A percentile compares a stretch with the other conserved stretches of the same genome.
Conservation (phyloP, 495 filamentous ascomycete genomes). For the Annulohypoxylon maeteangense region DNA sequence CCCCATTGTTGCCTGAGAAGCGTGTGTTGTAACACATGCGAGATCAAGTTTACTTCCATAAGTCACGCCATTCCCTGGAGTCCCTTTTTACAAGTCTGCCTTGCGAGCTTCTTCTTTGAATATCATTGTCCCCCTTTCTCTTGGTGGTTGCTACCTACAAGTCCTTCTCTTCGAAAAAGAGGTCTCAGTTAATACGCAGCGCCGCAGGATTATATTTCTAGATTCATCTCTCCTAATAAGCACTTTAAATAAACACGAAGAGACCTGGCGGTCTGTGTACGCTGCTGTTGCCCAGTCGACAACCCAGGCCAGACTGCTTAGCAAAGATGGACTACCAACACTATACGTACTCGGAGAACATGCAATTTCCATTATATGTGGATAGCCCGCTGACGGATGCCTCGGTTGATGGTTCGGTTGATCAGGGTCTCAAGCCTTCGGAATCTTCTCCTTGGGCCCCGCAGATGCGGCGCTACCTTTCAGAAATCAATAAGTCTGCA, state of each 20-base stretch:
- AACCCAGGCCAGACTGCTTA: neutral
- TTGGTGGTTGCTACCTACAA: conserved; percentile 14
- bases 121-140: conserved; percentile 23
- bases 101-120: conserved; percentile 11
- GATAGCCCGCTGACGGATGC: conserved; percentile 22
- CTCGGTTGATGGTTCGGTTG: conserved; percentile 31
- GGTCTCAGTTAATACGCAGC: conserved; percentile 24
- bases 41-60: conserved; percentile 27
- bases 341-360: conserved; percentile 18
- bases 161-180: conserved; percentile 13
- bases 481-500: conserved; percentile 41
- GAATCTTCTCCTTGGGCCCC: conserved; percentile 15
- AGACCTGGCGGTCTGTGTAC: conserved; percentile 1
- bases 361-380: conserved; percentile 24
- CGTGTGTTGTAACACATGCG: conserved; percentile 25
- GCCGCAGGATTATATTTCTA: conserved; percentile 5
- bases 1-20: conserved; percentile 40
- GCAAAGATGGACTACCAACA: conserved; percentile 36
- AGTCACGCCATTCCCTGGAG: conserved; percentile 23
- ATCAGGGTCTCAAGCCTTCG: conserved; percentile 32
- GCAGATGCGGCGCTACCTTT: conserved; percentile 45
- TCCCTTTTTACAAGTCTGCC: conserved; percentile 25
- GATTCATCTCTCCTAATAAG: neutral
- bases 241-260: neutral
- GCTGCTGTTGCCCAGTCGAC: neutral